A percentile compares a stretch with the other conserved stretches of the same genome.
Conservation (phyloP, 2,329 filamentous ascomycete genomes). For the Aspergillus cejpii region DNA sequence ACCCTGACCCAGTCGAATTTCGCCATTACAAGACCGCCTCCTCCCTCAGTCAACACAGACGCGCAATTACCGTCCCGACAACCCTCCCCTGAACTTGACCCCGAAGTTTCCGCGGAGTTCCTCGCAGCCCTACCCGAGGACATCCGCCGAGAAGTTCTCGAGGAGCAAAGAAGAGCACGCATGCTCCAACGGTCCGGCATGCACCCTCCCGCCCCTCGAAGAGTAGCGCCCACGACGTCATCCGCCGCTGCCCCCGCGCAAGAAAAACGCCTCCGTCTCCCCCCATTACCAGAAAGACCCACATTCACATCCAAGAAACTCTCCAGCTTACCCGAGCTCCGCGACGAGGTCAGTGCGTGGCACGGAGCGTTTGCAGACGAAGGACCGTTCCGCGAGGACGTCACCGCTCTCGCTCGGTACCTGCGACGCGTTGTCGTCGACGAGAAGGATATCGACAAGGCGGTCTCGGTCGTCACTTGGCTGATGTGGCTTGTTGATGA, state of each 20-base stretch:
- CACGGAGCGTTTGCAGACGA: slow-evolving; percentile 62
- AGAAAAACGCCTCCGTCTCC: slow-evolving; percentile 33
- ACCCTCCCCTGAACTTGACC: slow-evolving; percentile 24
- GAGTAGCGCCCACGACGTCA: slow-evolving; percentile 18
- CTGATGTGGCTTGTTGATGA: slow-evolving; percentile 38
- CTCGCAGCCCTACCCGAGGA: slow-evolving; percentile 77
- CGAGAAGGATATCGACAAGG: slow-evolving; percentile 73
- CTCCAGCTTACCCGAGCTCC: slow-evolving; percentile 55
- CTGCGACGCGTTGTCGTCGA: slow-evolving; percentile 63
- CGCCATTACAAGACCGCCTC: slow-evolving; percentile 34
- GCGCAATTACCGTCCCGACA: slow-evolving; percentile 15
- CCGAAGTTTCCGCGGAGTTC: slow-evolving; percentile 60
- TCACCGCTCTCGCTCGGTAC: slow-evolving; percentile 66
- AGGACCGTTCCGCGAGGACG: slow-evolving; percentile 73
- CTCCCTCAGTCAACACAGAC: slow-evolving; percentile 10
- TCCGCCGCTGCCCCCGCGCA: slow-evolving; percentile 8
- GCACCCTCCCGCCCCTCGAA: slow-evolving; percentile 32
- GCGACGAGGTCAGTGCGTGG: slow-evolving; percentile 71
- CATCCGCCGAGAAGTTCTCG: slow-evolving; percentile 68
- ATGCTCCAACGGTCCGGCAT: slow-evolving; percentile 52
- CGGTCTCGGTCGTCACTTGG: slow-evolving; percentile 63
- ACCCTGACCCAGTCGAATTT: slow-evolving; percentile 70
- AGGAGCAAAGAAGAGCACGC: slow-evolving; percentile 60
- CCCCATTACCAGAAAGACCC: slow-evolving; percentile 48
- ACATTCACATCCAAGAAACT: slow-evolving; percentile 58